Conservation (phyloP, 2,329 filamentous ascomycete genomes). For the Fusarium fujikuroi region DNA sequence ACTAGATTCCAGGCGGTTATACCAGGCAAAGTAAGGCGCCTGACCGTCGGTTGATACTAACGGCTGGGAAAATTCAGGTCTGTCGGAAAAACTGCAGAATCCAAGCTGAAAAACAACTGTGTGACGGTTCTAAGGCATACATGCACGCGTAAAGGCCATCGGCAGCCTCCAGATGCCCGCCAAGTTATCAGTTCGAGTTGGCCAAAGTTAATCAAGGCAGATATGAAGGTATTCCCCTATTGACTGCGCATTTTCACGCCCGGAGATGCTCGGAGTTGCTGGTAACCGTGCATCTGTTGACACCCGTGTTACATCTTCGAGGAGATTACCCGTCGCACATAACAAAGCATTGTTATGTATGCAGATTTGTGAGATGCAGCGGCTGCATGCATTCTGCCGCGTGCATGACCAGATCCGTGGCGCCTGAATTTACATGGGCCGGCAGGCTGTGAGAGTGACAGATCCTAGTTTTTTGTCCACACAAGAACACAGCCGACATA, state of each 20-base stretch:
- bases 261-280: not conserved
- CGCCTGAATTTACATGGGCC: slow-evolving; percentile 9
- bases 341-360: not conserved
- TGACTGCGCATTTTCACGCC: not conserved
- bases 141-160: not conserved
- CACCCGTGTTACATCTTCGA: not conserved
- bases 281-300: not conserved
- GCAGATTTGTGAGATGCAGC: not conserved
- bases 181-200: not conserved
- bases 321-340: not conserved
- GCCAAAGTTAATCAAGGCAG: too few species aligned
- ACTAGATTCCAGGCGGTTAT: not conserved
- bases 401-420: slow-evolving; percentile 33
- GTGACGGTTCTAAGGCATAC: not conserved
- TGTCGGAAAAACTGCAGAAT: not conserved
- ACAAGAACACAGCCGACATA: slow-evolving; percentile 1
- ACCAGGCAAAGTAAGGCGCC: not conserved
- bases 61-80: not conserved
- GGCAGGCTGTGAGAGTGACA: slow-evolving; percentile 1
- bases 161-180: not conserved
- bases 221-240: not conserved
- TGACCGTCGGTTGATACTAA: not conserved
- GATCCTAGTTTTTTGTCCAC: slow-evolving; percentile 19
- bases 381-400: slow-evolving; percentile 28
- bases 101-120: not conserved